Conservation (phyloP, 768 basidiomycete genomes). For the Naganishia vaughanmartiniae region DNA sequence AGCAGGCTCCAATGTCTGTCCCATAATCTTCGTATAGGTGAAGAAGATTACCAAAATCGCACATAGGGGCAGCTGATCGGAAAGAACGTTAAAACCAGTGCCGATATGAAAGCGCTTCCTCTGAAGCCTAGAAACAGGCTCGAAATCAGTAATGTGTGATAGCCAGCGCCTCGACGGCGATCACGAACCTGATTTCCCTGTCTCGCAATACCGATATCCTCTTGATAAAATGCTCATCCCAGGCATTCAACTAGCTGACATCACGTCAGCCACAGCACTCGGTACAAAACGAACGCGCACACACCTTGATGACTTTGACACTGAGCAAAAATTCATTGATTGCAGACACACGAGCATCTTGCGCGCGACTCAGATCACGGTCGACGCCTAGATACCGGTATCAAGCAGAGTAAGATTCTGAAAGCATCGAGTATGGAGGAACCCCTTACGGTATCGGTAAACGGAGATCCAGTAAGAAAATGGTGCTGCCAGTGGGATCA, state of each 20-base stretch:
- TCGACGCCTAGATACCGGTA: slow-evolving; percentile 38
- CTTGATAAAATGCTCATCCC: slow-evolving; percentile 40
- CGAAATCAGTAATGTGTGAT: too few relatives aligned
- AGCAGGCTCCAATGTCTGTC: slow-evolving; percentile 38
- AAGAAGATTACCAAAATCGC: slow-evolving; percentile 41
- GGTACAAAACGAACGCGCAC: neutral
- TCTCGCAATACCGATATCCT: slow-evolving; percentile 36
- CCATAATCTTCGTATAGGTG: slow-evolving; percentile 45
- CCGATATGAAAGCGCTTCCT: slow-evolving; percentile 46
- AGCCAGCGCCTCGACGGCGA: neutral
- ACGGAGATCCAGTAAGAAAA: slow-evolving; percentile 33
- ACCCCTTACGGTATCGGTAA: slow-evolving; percentile 36
- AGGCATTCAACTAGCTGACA: slow-evolving; percentile 39
- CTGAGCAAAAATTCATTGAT: slow-evolving; percentile 44
- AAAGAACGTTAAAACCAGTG: slow-evolving; percentile 45
- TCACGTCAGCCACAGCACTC: slow-evolving; percentile 4
- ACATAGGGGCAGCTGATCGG: slow-evolving; percentile 39
- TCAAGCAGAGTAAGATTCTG: neutral
- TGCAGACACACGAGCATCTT: slow-evolving; percentile 42
- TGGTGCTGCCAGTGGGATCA: slow-evolving; percentile 39
- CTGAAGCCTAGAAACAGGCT: slow-evolving; percentile 37
- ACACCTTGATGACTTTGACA: slow-evolving; percentile 48
- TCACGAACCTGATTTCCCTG: slow-evolving; percentile 41
- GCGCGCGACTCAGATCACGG: slow-evolving; percentile 36
- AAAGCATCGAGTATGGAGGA: neutral